Evolutionary conservation across 305 asterid genomes (phyloP).

Genomic region (Fraxinus ornus): DNA sequence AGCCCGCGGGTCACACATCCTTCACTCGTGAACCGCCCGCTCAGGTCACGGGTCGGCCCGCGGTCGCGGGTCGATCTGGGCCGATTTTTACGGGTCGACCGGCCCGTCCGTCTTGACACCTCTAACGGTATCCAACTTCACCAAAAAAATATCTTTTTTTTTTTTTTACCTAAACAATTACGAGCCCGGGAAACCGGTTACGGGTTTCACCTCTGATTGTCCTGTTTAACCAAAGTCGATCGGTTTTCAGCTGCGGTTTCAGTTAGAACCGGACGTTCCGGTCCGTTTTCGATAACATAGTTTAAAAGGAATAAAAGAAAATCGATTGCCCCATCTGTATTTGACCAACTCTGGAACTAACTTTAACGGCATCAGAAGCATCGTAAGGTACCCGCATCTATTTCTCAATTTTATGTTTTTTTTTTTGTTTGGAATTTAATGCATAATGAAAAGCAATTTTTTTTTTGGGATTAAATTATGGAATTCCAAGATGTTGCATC

Average conservation of each 20-base stretch:
- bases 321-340: not conserved
- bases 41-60: too few species aligned
- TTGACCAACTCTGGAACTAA: not conserved
- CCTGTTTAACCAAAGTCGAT: not conserved
- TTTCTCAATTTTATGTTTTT: not conserved
- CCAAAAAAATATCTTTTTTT: too few species aligned
- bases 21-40: too few species aligned
- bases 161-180: too few species aligned
- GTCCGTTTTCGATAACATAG: not conserved
- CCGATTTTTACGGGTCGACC: too few species aligned
- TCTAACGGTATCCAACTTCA: too few species aligned
- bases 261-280: not conserved
- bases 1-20: too few species aligned
- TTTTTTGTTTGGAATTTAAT: not conserved
- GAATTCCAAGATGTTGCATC: not conserved
- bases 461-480: not conserved
- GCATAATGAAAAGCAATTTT: not conserved
- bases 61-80: too few species aligned
- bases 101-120: too few species aligned
- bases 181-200: not conserved
- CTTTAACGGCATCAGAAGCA: not conserved
- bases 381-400: not conserved
- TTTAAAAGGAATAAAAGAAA: not conserved
- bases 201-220: not conserved
- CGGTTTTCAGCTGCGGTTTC: too few species aligned